A percentile compares a stretch with the other conserved stretches of the same genome.
These are phyloP conservation scores for Phytophthora citricola DNA, from an alignment of 352 stramenopile species.

Conservation along the genomic window DNA sequence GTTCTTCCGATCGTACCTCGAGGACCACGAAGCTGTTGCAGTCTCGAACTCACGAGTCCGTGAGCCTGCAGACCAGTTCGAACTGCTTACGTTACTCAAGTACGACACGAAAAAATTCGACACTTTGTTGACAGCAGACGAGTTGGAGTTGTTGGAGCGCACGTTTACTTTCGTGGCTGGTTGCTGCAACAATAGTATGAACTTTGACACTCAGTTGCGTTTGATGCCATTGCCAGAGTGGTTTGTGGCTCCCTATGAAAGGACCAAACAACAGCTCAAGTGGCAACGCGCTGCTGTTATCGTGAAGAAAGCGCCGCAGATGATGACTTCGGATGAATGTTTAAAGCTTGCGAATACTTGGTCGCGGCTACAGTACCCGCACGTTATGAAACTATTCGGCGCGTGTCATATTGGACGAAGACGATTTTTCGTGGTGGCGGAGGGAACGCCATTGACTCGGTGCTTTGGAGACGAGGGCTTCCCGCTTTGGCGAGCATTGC, in stretches of 20 bases:
- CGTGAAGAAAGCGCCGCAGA: conserved; percentile 23
- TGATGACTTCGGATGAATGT: conserved; percentile 17
- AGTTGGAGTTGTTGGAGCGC: conserved; percentile 27
- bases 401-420: conserved; percentile 37
- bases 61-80: conserved; percentile 30
- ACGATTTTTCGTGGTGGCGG: conserved; percentile 38
- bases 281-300: conserved; percentile 38
- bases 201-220: conserved; percentile 18
- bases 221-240: conserved; percentile 38
- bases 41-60: conserved; percentile 20
- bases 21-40: conserved; percentile 18
- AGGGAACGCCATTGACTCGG: conserved; percentile 32
- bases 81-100: conserved; percentile 38
- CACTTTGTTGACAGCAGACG: conserved; percentile 31
- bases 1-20: conserved; percentile 35
- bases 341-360: conserved; percentile 31
- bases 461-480: conserved; percentile 36
- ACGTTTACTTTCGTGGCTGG: conserved; percentile 33
- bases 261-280: conserved; percentile 31
- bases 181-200: conserved; percentile 20
- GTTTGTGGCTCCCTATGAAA: conserved; percentile 42
- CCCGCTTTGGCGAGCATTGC: conserved; percentile 37
- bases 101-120: conserved; percentile 33
- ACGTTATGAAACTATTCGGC: conserved; percentile 40
- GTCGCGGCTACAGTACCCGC: conserved; percentile 34